These are phyloP conservation scores for Cryptococcus sp. DNA, from an alignment of 1,284 basidiomycete genomes.

Conservation along the genomic window DNA sequence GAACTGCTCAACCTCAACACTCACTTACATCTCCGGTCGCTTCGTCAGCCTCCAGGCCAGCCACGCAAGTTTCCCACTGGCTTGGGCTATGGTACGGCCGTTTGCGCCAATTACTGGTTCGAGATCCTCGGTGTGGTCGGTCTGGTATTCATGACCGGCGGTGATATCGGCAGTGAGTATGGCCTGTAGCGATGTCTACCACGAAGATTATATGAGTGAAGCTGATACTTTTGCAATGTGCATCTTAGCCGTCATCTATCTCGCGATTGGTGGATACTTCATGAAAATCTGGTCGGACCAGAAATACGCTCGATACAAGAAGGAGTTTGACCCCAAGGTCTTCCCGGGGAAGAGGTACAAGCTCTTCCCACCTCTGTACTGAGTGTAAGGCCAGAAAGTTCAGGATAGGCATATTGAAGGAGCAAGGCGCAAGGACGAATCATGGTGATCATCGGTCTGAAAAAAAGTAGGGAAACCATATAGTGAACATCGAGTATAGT, in stretches of 20 bases:
- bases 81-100: slow-evolving; percentile 76
- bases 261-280: slow-evolving; percentile 65
- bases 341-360: slow-evolving; percentile 50
- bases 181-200: not conserved
- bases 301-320: slow-evolving; percentile 89
- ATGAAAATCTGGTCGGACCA: slow-evolving; percentile 90
- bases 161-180: slow-evolving; percentile 69
- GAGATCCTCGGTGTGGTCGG: slow-evolving; percentile 78
- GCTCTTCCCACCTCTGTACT: slow-evolving; percentile 44
- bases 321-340: slow-evolving; percentile 79
- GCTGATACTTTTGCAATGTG: not conserved
- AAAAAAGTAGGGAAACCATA: too few relatives aligned
- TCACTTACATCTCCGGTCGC: slow-evolving; percentile 77
- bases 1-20: slow-evolving; percentile 84
- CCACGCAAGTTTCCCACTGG: slow-evolving; percentile 80
- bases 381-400: slow-evolving; percentile 1
- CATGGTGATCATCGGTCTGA: too few relatives aligned
- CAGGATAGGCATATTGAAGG: too few relatives aligned
- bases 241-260: slow-evolving; percentile 67
- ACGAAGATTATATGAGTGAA: too few relatives aligned
- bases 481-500: too few relatives aligned
- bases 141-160: slow-evolving; percentile 71
- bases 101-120: slow-evolving; percentile 95
- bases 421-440: too few relatives aligned
- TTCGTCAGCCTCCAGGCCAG: slow-evolving; percentile 79